phyloP scores from a whole-genome alignment of 1,284 basidiomycete species.

The Schizophyllum amplum region DNA sequence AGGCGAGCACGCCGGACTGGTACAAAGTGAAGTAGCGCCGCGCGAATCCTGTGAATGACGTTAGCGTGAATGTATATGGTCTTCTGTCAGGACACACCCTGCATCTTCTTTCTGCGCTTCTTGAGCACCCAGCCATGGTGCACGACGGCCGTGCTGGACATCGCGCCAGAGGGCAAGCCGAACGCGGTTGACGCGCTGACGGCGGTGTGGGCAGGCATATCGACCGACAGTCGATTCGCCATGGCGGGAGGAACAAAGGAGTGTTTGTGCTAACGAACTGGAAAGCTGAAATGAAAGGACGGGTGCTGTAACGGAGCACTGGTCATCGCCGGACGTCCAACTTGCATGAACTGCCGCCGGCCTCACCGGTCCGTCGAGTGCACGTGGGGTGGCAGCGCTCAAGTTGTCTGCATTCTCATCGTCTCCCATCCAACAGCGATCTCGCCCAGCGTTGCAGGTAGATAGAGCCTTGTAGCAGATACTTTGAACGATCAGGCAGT shows the following conservation, averaged over 20 bases:
- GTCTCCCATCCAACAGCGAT: too few relatives aligned
- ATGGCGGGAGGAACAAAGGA: neutral
- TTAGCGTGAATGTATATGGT: neutral
- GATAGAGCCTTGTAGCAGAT: too few relatives aligned
- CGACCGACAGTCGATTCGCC: neutral
- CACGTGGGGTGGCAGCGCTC: too few relatives aligned
- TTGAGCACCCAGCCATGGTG: slow-evolving; percentile 74
- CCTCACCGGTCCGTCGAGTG: too few relatives aligned
- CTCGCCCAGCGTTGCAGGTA: too few relatives aligned
- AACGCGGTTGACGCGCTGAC: slow-evolving; percentile 14
- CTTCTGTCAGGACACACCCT: slow-evolving; percentile 38
- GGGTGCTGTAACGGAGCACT: neutral
- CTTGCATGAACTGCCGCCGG: too few relatives aligned
- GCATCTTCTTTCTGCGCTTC: slow-evolving; percentile 78
- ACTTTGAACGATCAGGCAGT: too few relatives aligned
- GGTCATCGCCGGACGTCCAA: neutral
- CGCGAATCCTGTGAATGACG: slow-evolving; percentile 56
- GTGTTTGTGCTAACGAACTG: neutral
- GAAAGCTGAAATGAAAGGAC: neutral
- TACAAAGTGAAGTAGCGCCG: slow-evolving; percentile 69
- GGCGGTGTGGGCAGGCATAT: slow-evolving; percentile 4
- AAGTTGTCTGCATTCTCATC: too few relatives aligned
- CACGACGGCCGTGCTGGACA: slow-evolving; percentile 24
- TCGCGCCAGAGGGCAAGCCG: slow-evolving; percentile 12
- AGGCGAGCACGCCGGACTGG: slow-evolving; percentile 61